Evolutionary conservation across 2,329 filamentous ascomycete species (phyloP).

Genomic region (Ceratocystis destructans): DNA sequence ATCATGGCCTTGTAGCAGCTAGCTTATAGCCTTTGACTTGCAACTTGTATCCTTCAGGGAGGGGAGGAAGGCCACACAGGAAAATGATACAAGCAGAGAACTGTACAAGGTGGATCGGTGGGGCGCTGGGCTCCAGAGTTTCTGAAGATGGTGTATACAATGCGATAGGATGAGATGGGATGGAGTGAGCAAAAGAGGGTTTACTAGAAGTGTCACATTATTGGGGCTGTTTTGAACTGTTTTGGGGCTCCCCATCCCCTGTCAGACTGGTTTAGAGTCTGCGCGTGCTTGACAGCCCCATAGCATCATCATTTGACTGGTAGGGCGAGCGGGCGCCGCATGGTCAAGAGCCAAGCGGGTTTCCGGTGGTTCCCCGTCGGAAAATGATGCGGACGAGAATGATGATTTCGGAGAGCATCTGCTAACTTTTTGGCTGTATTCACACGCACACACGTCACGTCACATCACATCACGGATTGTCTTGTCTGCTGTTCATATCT

Average conservation of each 20-base stretch:
- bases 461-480: no score
- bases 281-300: conserved; percentile 1
- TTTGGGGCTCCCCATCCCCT: background rate
- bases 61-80: background rate
- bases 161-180: background rate
- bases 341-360: background rate
- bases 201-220: background rate
- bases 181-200: background rate
- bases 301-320: background rate
- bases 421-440: no score
- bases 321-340: background rate
- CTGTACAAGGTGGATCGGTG: background rate
- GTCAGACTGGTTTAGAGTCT: background rate
- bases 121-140: background rate
- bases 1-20: background rate
- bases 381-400: background rate
- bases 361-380: background rate
- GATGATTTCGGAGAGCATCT: no score
- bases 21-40: no score
- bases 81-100: background rate
- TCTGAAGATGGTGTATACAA: background rate
- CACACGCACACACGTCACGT: no score
- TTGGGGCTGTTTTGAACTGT: no score
- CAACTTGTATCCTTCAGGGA: background rate
- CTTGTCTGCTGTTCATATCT: no score